Base-by-base conservation (phyloP, 495 filamentous ascomycete species). In the Lasiosphaeris hirsuta region DNA sequence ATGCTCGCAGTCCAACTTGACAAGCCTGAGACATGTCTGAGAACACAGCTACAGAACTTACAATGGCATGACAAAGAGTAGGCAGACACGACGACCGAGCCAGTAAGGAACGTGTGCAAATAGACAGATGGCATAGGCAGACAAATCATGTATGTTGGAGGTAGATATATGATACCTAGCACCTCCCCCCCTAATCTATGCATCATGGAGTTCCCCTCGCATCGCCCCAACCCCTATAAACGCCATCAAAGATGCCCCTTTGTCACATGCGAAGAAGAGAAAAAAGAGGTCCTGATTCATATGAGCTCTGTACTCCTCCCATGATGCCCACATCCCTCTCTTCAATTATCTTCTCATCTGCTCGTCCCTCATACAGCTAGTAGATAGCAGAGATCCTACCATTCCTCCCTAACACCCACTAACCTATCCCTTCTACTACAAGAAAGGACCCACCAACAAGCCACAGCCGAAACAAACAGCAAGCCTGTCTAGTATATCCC, bases 401-500 rank as follows among this genome's bases (percentile, higher is more conserved):
- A 4, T 46, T 10, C 8, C 43, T 46, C 43, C 43, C 6, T 23
- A 23, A 3, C n/a, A n/a, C 11, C 41, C 2, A 11, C 7, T 44
- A 30, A 30, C 23, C 23, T 5, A 30, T 5, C 2, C 23, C 23
- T 30, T 5, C 23, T 30, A 30, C 23, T 30, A 30, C 23, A 30
- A 30, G 23, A 30, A 30, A 30, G 23, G 23, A 30, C 43, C 10
- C 43, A 18, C 15, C 4, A 46, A 4, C 43, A 19, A 13, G 14
- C 43, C 14, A 46, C 15, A 17, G 43, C 15, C 43, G 9, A 30
- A 30, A 41, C 39, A 15, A 41, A 41, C 11, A 41, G 14, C 39
- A 41, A 15, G 9, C 5, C 46, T 50, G 18, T 51, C 54, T 63
- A 90, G 67, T 90, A 90, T 68, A 90, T 90, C 66, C 87, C 87